Conservation (phyloP, 2,329 filamentous ascomycete species). For the Corinectria fuckeliana region DNA sequence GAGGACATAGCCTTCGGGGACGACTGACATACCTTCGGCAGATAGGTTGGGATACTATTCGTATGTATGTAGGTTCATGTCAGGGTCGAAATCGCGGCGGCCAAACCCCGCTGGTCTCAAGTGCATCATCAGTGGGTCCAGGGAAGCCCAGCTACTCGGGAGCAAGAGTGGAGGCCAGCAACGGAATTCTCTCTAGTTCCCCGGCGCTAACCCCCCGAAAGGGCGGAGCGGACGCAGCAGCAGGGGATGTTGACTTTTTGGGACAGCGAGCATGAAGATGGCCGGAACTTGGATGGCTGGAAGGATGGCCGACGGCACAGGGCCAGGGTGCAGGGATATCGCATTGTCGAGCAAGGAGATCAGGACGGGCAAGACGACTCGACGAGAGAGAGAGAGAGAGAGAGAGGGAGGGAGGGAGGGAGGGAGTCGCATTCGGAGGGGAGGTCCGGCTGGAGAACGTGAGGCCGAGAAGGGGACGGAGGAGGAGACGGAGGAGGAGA, state of each 20-base stretch:
- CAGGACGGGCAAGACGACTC: constrained; percentile 5
- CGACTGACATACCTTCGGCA: not conserved
- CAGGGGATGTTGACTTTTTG: constrained; percentile 2
- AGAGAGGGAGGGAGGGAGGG: too few relatives aligned
- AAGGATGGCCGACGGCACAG: not conserved
- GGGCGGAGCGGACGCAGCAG: not conserved
- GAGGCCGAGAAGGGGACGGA: not conserved
- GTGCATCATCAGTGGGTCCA: not conserved
- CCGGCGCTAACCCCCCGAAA: constrained; percentile 16
- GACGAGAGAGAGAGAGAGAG: constrained; percentile 5
- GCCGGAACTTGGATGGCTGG: constrained; percentile 6
- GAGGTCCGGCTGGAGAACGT: constrained; percentile 9
- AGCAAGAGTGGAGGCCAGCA: not conserved
- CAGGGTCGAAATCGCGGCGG: constrained; percentile 1
- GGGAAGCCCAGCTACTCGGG: constrained; percentile 9
- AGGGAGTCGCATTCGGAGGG: constrained; percentile 5
- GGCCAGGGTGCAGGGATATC: constrained; percentile 9
- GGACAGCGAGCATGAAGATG: not conserved
- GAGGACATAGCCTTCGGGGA: too few relatives aligned
- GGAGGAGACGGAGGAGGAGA: not conserved
- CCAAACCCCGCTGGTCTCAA: not conserved
- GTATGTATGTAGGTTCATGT: constrained; percentile 4
- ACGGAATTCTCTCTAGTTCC: constrained; percentile 16
- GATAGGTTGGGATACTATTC: not conserved
- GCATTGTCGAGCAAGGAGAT: constrained; percentile 12